Conservation (phyloP, 129 eudicot species). For the Cynara cardunculus region DNA sequence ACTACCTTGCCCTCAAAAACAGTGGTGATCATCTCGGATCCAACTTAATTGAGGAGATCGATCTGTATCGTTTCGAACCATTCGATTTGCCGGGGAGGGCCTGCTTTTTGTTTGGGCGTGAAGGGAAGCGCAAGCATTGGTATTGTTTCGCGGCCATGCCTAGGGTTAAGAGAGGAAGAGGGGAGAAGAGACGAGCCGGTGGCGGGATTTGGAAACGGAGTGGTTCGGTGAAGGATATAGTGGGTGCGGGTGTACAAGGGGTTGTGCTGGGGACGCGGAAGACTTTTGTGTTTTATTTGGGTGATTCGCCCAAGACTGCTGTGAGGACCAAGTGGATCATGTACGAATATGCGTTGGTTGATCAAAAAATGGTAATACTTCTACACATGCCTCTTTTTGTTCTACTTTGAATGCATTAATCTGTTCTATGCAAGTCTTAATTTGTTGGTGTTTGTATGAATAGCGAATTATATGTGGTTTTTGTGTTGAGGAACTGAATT, state of each 20-base stretch:
- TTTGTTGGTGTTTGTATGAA: not conserved
- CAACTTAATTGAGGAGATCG: constrained; percentile 40
- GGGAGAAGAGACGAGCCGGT: constrained; percentile 32
- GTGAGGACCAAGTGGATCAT: constrained; percentile 54
- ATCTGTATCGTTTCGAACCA: constrained; percentile 47
- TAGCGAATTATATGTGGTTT: not conserved
- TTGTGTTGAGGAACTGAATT: not conserved
- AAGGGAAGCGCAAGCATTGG: constrained; percentile 53
- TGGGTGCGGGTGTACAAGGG: constrained; percentile 32
- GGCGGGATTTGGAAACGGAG: constrained; percentile 52
- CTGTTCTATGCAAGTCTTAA: not conserved
- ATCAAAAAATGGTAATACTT: constrained; percentile 31
- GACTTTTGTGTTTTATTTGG: constrained; percentile 48
- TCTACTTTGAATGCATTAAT: not conserved
- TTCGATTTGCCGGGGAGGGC: constrained; percentile 41
- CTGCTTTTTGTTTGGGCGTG: constrained; percentile 46
- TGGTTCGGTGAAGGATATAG: constrained; percentile 44
- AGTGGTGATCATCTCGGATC: constrained; percentile 5
- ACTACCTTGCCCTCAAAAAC: constrained; percentile 47
- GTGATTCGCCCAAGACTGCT: constrained; percentile 18
- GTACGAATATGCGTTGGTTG: constrained; percentile 52
- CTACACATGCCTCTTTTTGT: not conserved
- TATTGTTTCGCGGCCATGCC: constrained; percentile 37
- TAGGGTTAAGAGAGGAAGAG: constrained; percentile 33
- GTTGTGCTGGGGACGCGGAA: constrained; percentile 51